Evolutionary conservation across 2,329 filamentous ascomycete genomes (phyloP).

Genomic region (Claviceps monticola): DNA sequence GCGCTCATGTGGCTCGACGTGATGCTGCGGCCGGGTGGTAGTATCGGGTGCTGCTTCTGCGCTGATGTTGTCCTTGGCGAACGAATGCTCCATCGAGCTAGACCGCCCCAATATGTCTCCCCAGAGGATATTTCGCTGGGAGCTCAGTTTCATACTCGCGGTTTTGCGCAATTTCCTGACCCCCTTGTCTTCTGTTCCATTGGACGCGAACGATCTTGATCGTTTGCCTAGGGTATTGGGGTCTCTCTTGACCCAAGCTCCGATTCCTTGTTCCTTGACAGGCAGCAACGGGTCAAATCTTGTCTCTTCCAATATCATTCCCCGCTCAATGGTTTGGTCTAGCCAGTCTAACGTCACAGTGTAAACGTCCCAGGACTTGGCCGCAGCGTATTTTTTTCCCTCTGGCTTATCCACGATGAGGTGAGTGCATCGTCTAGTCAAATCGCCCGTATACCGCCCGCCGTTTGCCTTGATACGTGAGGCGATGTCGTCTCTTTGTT

Average conservation of each 20-base stretch:
- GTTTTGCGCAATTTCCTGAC: slow-evolving; percentile 76
- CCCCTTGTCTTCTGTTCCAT: slow-evolving; percentile 35
- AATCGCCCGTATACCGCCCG: slow-evolving; percentile 73
- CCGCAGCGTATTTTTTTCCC: slow-evolving; percentile 82
- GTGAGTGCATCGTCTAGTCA: slow-evolving; percentile 77
- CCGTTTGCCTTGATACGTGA: slow-evolving; percentile 55
- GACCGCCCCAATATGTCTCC: slow-evolving; percentile 60
- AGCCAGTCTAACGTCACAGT: slow-evolving; percentile 80
- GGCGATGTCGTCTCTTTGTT: slow-evolving; percentile 56
- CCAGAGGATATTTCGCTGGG: slow-evolving; percentile 77
- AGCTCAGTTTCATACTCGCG: slow-evolving; percentile 69
- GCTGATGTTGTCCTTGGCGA: slow-evolving; percentile 12
- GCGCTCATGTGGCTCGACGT: neutral
- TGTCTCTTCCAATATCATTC: slow-evolving; percentile 83
- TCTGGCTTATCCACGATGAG: slow-evolving; percentile 66
- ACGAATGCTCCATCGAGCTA: slow-evolving; percentile 21
- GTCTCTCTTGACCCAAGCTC: slow-evolving; percentile 52
- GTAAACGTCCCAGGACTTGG: slow-evolving; percentile 67
- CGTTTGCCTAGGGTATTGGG: slow-evolving; percentile 43
- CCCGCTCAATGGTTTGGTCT: slow-evolving; percentile 64
- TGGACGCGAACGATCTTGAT: slow-evolving; percentile 32
- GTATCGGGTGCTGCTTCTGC: slow-evolving; percentile 2
- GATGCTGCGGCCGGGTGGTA: slow-evolving; percentile 5
- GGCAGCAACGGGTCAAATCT: slow-evolving; percentile 67
- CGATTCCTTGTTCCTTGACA: slow-evolving; percentile 55